Evolutionary conservation across 2,329 filamentous ascomycete genomes (phyloP).

Genomic region (Drechslerella dactyloides): DNA sequence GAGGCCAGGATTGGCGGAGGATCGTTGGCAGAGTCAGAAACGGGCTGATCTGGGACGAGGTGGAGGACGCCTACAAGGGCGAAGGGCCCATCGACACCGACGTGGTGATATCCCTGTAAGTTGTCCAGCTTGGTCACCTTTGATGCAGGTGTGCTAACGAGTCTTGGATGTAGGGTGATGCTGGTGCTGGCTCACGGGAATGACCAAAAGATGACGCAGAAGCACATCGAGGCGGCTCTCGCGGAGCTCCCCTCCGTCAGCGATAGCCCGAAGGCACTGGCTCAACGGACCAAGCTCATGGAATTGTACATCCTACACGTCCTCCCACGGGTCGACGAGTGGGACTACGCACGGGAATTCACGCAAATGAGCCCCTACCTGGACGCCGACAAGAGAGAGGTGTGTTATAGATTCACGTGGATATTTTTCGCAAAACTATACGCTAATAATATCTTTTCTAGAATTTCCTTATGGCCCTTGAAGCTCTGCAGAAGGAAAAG

Average conservation of each 20-base stretch:
- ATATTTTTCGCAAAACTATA: neutral
- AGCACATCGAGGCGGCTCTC: slow-evolving; percentile 85
- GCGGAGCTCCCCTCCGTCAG: slow-evolving; percentile 66
- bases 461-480: slow-evolving; percentile 82
- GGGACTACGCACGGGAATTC: slow-evolving; percentile 93
- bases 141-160: slow-evolving; percentile 6
- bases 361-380: slow-evolving; percentile 84
- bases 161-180: slow-evolving; percentile 70
- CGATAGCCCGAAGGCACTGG: slow-evolving; percentile 53
- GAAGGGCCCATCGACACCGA: slow-evolving; percentile 94
- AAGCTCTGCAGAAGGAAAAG: slow-evolving; percentile 83
- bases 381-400: slow-evolving; percentile 72
- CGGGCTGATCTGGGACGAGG: slow-evolving; percentile 92
- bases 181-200: slow-evolving; percentile 88
- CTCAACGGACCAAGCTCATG: slow-evolving; percentile 79
- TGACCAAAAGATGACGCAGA: slow-evolving; percentile 82
- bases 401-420: slow-evolving; percentile 15
- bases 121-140: slow-evolving; percentile 6
- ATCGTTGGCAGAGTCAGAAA: slow-evolving; percentile 84
- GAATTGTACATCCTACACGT: slow-evolving; percentile 96
- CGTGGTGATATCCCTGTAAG: slow-evolving; percentile 84
- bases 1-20: slow-evolving; percentile 80
- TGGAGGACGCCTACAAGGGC: slow-evolving; percentile 78
- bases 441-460: slow-evolving; percentile 60
- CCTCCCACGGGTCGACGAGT: slow-evolving; percentile 89